phyloP scores from a whole-genome alignment of 139 green algal species.

The Micractinium conductrix region DNA sequence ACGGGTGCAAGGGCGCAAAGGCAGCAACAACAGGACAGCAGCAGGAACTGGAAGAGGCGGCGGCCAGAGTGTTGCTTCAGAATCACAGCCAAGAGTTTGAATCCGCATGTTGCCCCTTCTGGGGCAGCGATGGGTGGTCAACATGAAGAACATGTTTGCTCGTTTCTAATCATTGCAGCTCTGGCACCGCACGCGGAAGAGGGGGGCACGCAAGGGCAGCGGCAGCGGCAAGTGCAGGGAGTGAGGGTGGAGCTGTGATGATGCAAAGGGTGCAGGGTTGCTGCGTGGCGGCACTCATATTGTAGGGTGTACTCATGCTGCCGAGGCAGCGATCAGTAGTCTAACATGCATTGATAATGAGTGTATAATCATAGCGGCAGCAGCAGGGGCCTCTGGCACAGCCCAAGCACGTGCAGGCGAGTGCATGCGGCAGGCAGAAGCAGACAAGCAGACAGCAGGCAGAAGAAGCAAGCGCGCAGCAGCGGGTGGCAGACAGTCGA shows the following conservation, averaged over 20 bases:
- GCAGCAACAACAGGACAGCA: too few relatives aligned
- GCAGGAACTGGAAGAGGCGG: too few relatives aligned
- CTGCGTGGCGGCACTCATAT: too few relatives aligned
- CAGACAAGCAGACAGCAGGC: background rate
- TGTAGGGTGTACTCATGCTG: too few relatives aligned
- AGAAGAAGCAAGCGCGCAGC: too few relatives aligned
- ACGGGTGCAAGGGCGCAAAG: too few relatives aligned
- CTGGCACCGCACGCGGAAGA: background rate
- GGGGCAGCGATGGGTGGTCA: background rate
- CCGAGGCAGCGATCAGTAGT: too few relatives aligned
- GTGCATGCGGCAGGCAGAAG: background rate
- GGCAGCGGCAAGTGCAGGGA: background rate
- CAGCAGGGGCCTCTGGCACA: too few relatives aligned
- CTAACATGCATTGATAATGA: too few relatives aligned
- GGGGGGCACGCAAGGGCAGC: background rate
- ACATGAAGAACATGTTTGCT: conserved; percentile 4
- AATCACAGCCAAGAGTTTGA: background rate
- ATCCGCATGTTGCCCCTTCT: background rate
- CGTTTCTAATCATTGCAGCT: conserved; percentile 34
- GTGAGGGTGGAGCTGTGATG: background rate
- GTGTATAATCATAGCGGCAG: too few relatives aligned
- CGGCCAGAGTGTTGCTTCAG: background rate
- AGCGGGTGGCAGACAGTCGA: background rate
- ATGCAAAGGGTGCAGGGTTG: too few relatives aligned
- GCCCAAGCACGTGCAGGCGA: too few relatives aligned